phyloP scores from a whole-genome alignment of 768 basidiomycete species.

The Trametes elegans region DNA sequence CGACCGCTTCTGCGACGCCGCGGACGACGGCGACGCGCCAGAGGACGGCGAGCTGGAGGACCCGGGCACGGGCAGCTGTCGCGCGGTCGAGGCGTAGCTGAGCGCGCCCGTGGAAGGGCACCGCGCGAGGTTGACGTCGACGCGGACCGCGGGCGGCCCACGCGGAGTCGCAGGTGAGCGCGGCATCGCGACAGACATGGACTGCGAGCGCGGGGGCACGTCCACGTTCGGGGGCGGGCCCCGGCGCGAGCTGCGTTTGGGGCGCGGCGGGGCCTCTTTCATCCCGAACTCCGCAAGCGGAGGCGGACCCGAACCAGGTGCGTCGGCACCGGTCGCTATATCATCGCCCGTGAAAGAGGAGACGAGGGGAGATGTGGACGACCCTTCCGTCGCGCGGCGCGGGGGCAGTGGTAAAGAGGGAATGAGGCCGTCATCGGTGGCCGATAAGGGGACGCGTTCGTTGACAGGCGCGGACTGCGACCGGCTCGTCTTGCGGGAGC shows the following conservation, averaged over 20 bases:
- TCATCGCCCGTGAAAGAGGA: conserved; percentile 29
- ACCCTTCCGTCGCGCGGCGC: conserved; percentile 11
- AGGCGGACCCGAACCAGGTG: conserved; percentile 4
- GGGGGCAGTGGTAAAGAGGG: conserved; percentile 21
- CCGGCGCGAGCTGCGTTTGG: conserved; percentile 25
- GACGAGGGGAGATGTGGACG: conserved; percentile 49
- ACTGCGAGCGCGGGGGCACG: conserved; percentile 11
- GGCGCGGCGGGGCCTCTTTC: conserved; percentile 25
- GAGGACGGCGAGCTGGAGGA: conserved; percentile 18
- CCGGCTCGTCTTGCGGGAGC: conserved; percentile 13
- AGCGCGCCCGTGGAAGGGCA: conserved; percentile 21
- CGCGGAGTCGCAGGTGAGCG: conserved; percentile 23
- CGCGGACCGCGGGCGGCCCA: conserved; percentile 12
- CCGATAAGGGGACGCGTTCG: not conserved
- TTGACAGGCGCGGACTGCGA: conserved; percentile 14
- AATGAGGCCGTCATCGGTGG: conserved; percentile 4
- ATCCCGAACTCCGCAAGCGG: conserved; percentile 24
- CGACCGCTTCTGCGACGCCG: conserved; percentile 25
- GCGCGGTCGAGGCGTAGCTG: conserved; percentile 32
- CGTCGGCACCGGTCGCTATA: conserved; percentile 48
- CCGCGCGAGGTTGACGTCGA: conserved; percentile 13
- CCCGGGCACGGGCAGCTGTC: conserved; percentile 15
- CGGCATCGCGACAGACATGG: conserved; percentile 20
- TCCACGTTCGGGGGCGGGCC: conserved; percentile 17
- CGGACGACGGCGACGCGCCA: conserved; percentile 19